phyloP scores from a whole-genome alignment of 2,329 filamentous ascomycete genomes.

The Xylariaceae sp. region DNA sequence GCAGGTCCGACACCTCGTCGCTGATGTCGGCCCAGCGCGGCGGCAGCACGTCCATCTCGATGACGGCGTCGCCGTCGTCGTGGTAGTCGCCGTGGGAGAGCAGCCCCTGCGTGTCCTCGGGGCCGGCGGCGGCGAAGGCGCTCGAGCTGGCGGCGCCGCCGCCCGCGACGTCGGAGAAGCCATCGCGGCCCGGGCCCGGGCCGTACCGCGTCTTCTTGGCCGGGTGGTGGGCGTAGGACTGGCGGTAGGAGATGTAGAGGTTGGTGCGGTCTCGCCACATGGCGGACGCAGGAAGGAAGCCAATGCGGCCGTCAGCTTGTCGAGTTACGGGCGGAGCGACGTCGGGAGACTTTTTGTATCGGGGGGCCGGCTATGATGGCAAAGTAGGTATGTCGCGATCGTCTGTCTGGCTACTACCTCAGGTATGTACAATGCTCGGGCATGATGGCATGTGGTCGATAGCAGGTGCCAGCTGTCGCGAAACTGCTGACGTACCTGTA shows the following conservation, averaged over 20 bases:
- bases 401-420: no score
- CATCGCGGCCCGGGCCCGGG: constrained; percentile 42
- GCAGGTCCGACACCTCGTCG: constrained; percentile 81
- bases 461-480: no score
- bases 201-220: constrained; percentile 72
- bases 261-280: constrained; percentile 99
- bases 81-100: constrained; percentile 71
- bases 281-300: constrained; percentile 44
- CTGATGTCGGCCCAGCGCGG: constrained; percentile 94
- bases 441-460: no score
- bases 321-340: no score
- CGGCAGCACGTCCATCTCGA: constrained; percentile 95
- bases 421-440: no score
- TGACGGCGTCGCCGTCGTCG: constrained; percentile 87
- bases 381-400: no score
- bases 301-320: constrained; percentile 19
- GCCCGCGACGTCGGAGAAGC: constrained; percentile 53
- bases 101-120: constrained; percentile 63
- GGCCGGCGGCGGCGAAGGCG: constrained; percentile 31
- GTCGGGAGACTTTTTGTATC: no score
- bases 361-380: no score
- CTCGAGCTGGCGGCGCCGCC: constrained; percentile 45
- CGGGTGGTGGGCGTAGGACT: constrained; percentile 95
- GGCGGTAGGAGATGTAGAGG: constrained; percentile 97
- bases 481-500: no score